These are phyloP conservation scores for Aspergillus unguis DNA, from an alignment of 2,329 filamentous ascomycete genomes.

Conservation along the genomic window DNA sequence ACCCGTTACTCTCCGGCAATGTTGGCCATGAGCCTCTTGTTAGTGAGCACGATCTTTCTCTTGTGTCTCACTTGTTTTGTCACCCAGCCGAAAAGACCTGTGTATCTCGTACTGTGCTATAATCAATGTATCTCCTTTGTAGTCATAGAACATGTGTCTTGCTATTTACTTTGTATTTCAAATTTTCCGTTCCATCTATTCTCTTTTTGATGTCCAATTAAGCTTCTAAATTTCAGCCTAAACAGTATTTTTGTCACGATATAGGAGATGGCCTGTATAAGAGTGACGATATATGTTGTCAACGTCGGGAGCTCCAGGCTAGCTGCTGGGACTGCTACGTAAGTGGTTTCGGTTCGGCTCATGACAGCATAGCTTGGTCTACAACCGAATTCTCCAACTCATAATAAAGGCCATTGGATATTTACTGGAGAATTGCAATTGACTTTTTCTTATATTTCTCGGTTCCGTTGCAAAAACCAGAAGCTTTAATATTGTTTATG, in stretches of 20 bases:
- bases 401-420: no score
- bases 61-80: conserved; percentile 28
- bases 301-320: neutral
- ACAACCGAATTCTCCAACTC: neutral
- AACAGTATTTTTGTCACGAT: no score
- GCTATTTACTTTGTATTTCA: conserved; percentile 4
- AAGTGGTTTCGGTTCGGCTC: neutral
- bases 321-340: conserved; percentile 1
- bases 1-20: conserved; percentile 14
- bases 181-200: neutral
- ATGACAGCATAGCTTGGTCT: neutral
- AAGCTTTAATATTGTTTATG: no score
- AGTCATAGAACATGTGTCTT: conserved; percentile 32
- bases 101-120: conserved; percentile 46
- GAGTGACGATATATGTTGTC: neutral
- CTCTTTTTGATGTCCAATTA: neutral
- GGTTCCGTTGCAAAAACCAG: neutral
- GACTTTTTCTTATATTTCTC: neutral
- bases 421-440: no score
- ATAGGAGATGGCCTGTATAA: neutral
- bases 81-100: conserved; percentile 31
- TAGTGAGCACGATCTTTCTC: conserved; percentile 19
- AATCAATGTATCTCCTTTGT: conserved; percentile 45
- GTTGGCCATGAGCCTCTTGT: conserved; percentile 17
- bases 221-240: neutral